Percentiles rank a stretch among this genome's conserved stretches.
Conservation (phyloP, 75 land plant genomes). For the Cupressus sempervirens region DNA sequence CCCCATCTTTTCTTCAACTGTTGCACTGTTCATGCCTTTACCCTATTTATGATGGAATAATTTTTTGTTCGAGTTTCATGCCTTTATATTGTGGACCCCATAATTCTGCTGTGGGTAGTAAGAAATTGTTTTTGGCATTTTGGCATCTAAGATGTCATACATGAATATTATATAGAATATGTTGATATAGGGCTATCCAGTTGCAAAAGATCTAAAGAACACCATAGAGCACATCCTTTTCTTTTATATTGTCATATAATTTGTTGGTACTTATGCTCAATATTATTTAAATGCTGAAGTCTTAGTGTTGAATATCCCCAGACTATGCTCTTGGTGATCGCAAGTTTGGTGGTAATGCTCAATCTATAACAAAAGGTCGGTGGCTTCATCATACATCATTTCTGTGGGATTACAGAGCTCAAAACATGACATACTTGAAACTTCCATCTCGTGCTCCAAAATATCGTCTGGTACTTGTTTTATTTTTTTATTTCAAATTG, state of each 20-base stretch:
- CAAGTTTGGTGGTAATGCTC: slow-evolving; percentile 91
- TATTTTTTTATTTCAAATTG: background rate
- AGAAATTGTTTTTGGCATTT: no score
- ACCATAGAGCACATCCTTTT: background rate
- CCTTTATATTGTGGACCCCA: background rate
- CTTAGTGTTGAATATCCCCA: slow-evolving; percentile 17
- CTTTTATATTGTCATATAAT: background rate
- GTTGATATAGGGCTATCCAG: background rate
- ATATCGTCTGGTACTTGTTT: slow-evolving; percentile 57
- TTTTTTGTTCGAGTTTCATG: background rate
- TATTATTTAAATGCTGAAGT: background rate
- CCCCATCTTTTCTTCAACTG: background rate
- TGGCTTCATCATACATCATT: slow-evolving; percentile 92
- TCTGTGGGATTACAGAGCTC: slow-evolving; percentile 65
- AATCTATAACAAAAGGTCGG: slow-evolving; percentile 65
- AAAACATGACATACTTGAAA: slow-evolving; percentile 71
- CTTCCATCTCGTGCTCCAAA: slow-evolving; percentile 54
- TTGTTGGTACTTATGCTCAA: slow-evolving; percentile 2
- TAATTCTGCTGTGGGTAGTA: no score
- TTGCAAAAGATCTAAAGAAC: background rate
- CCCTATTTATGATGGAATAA: background rate
- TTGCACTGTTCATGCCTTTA: background rate
- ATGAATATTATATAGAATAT: background rate
- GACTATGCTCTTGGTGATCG: slow-evolving; percentile 76
- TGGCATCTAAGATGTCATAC: no score